These are phyloP conservation scores for Mortierella sp. DNA, from an alignment of 371 early-diverging fungal genomes.

Conservation along the genomic window DNA sequence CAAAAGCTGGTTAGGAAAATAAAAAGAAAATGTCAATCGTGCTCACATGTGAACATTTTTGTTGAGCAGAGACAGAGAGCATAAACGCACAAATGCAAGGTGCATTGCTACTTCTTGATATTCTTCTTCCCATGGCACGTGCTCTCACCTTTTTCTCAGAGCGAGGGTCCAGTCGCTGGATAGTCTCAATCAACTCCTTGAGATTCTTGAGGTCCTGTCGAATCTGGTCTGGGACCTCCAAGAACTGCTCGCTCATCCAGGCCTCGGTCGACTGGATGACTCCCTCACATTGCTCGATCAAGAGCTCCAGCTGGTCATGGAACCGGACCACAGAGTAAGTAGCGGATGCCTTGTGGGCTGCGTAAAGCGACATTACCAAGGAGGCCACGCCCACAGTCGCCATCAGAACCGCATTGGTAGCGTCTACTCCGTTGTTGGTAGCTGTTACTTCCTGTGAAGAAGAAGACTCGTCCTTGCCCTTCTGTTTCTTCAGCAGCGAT, in stretches of 20 bases:
- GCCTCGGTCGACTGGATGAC: slow-evolving; percentile 64
- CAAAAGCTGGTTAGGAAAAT: background rate
- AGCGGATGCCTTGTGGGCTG: slow-evolving; percentile 67
- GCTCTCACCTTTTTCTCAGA: slow-evolving; percentile 60
- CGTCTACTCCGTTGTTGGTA: background rate
- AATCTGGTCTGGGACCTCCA: slow-evolving; percentile 62
- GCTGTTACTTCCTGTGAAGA: background rate
- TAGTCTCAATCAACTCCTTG: slow-evolving; percentile 60
- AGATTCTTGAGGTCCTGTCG: slow-evolving; percentile 61
- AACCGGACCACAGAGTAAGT: slow-evolving; percentile 64
- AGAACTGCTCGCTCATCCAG: slow-evolving; percentile 70
- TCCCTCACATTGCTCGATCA: slow-evolving; percentile 61
- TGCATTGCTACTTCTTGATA: background rate
- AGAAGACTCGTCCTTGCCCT: background rate
- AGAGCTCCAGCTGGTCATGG: slow-evolving; percentile 64
- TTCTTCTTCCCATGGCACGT: background rate
- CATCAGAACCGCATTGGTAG: slow-evolving; percentile 32
- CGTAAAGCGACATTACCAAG: slow-evolving; percentile 65
- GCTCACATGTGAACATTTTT: background rate
- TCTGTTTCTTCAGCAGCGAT: slow-evolving; percentile 29
- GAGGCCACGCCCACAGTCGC: slow-evolving; percentile 66
- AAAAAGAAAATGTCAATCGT: background rate
- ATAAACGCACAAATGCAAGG: background rate
- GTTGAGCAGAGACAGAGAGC: background rate
- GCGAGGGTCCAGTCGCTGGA: slow-evolving; percentile 66